Conservation (phyloP, 768 basidiomycete species). For the Sporobolomyces pararoseus region DNA sequence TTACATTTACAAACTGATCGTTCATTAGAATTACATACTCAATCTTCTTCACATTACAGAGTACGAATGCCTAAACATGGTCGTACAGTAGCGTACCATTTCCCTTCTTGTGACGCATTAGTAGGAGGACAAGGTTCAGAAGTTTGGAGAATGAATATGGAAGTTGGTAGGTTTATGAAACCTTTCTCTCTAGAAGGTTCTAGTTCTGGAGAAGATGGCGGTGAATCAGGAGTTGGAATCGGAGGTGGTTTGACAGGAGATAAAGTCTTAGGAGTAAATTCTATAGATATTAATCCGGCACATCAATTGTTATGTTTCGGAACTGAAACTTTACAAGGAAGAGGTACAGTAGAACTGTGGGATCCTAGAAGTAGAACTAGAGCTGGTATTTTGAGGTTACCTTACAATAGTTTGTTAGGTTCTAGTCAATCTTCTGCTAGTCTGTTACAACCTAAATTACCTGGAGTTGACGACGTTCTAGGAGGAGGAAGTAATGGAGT, state of each 20-base stretch:
- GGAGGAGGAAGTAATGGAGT: constrained; percentile 9
- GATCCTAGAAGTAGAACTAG: constrained; percentile 77
- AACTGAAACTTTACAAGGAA: constrained; percentile 61
- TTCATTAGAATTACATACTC: constrained; percentile 89
- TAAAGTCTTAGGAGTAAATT: constrained; percentile 77
- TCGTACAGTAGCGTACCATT: constrained; percentile 85
- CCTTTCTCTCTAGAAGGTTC: constrained; percentile 63
- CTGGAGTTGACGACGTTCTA: constrained; percentile 38
- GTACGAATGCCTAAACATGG: constrained; percentile 93
- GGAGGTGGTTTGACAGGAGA: constrained; percentile 49
- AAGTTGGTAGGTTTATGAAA: constrained; percentile 86
- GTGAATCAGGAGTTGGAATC: constrained; percentile 48
- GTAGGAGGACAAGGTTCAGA: constrained; percentile 79
- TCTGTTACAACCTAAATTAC: constrained; percentile 24
- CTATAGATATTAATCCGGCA: constrained; percentile 84
- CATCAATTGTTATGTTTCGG: constrained; percentile 89
- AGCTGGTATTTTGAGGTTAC: constrained; percentile 66
- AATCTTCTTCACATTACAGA: constrained; percentile 84
- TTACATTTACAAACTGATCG: constrained; percentile 93
- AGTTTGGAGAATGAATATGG: constrained; percentile 88
- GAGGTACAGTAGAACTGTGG: constrained; percentile 90
- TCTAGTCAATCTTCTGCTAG: constrained; percentile 38
- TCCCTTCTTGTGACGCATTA: constrained; percentile 85
- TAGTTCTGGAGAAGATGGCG: constrained; percentile 50
- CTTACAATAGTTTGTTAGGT: constrained; percentile 37